Percentiles rank a stretch among this genome's conserved stretches.
Conservation (phyloP, 2,329 filamentous ascomycete genomes). For the Cercospora sp. region DNA sequence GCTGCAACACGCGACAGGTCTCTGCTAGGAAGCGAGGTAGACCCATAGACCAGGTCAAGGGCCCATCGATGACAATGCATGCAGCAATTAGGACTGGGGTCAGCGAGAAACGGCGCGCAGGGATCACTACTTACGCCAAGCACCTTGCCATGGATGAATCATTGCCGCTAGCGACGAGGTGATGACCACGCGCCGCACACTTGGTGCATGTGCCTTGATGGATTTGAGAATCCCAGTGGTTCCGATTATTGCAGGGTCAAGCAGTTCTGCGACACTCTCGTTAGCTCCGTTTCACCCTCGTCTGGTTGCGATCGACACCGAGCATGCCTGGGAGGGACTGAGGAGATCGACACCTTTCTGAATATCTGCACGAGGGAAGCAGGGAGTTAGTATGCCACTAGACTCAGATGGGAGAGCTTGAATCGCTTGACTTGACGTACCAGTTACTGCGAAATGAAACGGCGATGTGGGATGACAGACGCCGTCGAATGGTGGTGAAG, state of each 20-base stretch:
- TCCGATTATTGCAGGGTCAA: constrained; percentile 9
- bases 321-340: background rate
- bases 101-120: background rate
- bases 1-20: background rate
- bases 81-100: background rate
- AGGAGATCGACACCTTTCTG: background rate
- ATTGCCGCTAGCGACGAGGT: constrained; percentile 12
- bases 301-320: background rate
- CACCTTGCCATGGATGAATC: background rate
- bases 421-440: constrained; percentile 30
- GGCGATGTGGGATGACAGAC: constrained; percentile 51
- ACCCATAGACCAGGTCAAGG: background rate
- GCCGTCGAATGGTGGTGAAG: constrained; percentile 40
- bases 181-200: constrained; percentile 10
- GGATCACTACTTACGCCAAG: constrained; percentile 8
- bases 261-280: constrained; percentile 1
- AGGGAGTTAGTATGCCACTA: constrained; percentile 33
- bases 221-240: constrained; percentile 4
- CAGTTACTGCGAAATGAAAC: constrained; percentile 43
- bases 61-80: background rate
- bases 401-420: constrained; percentile 8
- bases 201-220: constrained; percentile 7
- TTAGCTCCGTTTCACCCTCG: background rate
- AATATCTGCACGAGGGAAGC: background rate
- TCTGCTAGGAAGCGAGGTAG: constrained; percentile 1